Conservation (phyloP, 257 asterid genomes). For the Verbascum thapsus region DNA sequence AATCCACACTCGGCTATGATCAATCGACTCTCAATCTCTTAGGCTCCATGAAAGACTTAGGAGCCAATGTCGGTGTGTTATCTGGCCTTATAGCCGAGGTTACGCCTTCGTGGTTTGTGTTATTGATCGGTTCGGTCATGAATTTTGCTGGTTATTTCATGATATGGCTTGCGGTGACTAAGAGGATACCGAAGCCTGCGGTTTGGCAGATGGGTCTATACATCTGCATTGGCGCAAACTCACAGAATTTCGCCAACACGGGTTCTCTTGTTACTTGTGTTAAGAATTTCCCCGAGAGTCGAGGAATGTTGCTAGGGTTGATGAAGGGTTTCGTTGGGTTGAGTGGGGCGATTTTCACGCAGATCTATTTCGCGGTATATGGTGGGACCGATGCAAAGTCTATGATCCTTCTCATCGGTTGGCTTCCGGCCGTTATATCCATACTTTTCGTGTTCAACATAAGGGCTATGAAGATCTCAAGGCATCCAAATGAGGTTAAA, state of each 20-base stretch:
- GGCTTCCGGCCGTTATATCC: conserved; percentile 48
- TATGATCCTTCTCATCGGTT: conserved; percentile 47
- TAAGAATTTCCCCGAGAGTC: conserved; percentile 64
- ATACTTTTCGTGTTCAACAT: conserved; percentile 33
- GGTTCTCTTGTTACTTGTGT: conserved; percentile 69
- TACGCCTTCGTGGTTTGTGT: conserved; percentile 68
- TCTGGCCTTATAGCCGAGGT: conserved; percentile 59
- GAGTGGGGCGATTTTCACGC: conserved; percentile 75
- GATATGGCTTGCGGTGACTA: conserved; percentile 67
- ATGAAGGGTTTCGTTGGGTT: conserved; percentile 64
- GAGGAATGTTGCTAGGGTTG: conserved; percentile 55
- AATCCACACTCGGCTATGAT: conserved; percentile 56
- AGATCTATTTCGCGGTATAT: conserved; percentile 50
- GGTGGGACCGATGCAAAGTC: conserved; percentile 49
- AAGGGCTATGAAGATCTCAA: conserved; percentile 30
- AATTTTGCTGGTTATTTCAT: conserved; percentile 63
- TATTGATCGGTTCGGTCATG: conserved; percentile 50
- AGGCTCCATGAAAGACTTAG: conserved; percentile 65
- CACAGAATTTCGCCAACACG: conserved; percentile 64
- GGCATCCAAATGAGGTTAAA: conserved; percentile 41
- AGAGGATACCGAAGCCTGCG: conserved; percentile 37
- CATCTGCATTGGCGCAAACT: conserved; percentile 62
- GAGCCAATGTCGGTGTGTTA: conserved; percentile 56
- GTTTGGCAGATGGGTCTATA: conserved; percentile 71
- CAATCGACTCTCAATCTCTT: conserved; percentile 60